Base-by-base conservation (phyloP, 306 rosid species). In the Clitoria ternatea region DNA sequence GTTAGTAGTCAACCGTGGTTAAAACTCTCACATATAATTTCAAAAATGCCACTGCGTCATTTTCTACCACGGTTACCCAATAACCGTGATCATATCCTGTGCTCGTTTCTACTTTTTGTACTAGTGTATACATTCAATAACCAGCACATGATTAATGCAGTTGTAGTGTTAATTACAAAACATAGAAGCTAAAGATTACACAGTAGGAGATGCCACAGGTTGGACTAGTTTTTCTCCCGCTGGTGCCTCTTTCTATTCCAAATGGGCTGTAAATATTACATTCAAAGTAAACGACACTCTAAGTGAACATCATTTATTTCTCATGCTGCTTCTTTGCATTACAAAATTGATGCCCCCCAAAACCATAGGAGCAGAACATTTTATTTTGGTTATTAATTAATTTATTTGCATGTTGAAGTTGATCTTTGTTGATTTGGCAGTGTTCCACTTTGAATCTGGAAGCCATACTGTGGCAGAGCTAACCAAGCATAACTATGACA, bases 151-250 rank as follows among this genome's bases (percentile, higher is more conserved):
- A n/a, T n/a, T n/a, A n/a, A n/a, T 48, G 53, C 33, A 11, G 76
- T 42, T 14, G 53, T 52, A 42, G 29, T 71, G 43, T 32, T 43
- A 9, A n/a, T 37, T 69, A 2, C 55, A 60, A 6, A 13, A 11
- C 24, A 32, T 70, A 61, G 49, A 79, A 67, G 86, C 80, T 24
- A 55, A 55, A 65, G 19, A 48, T 4, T 63, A 61, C 54, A 74
- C 59, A 1, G 92, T 84, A 0, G 87, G 87, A 33, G 84, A 62
- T 22, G 0, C 2, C 48, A 30, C 32, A 10, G 92, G 79, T 50
- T 87, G 89, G 92, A 57, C 42, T 3, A 75, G 47, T 70, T n/a
- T 35, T 68, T 89, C 84, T 9, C 18, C 87, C 0, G 23, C 52
- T 15, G 85, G 50, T 17, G 22, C 77, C 7, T 54, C 79, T 39